These are phyloP conservation scores for Aspergillus oerlinghausenensis DNA, from an alignment of 2,329 filamentous ascomycete genomes.

Conservation along the genomic window DNA sequence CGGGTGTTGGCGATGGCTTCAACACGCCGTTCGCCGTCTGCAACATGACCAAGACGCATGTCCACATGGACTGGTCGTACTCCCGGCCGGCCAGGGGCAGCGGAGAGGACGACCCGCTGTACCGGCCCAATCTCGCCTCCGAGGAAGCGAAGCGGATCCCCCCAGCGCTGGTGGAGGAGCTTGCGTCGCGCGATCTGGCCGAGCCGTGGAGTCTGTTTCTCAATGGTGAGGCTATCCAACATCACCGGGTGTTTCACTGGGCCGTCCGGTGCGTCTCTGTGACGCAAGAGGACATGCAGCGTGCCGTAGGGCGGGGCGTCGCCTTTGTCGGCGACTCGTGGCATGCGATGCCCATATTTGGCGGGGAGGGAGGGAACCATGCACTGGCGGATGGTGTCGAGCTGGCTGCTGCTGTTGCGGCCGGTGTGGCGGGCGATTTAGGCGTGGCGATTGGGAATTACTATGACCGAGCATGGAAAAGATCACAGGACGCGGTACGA, in stretches of 20 bases:
- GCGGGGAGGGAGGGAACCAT: constrained; percentile 8
- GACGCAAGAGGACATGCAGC: neutral
- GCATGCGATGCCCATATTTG: constrained; percentile 12
- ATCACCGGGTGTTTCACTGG: constrained; percentile 7
- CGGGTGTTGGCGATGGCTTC: constrained; percentile 8
- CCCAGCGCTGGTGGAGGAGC: constrained; percentile 2
- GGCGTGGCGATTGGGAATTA: neutral
- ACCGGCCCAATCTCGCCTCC: constrained; percentile 1
- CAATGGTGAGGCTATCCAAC: constrained; percentile 3
- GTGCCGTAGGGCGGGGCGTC: neutral
- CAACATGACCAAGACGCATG: constrained; percentile 4
- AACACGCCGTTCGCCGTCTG: constrained; percentile 8
- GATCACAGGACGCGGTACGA: constrained; percentile 6
- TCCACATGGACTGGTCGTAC: constrained; percentile 11
- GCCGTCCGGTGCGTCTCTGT: constrained; percentile 4
- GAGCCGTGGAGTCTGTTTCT: constrained; percentile 7
- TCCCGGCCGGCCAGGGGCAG: neutral
- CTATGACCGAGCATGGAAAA: constrained; percentile 3
- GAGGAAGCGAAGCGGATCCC: constrained; percentile 7
- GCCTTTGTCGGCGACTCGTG: constrained; percentile 7
- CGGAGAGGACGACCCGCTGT: neutral
- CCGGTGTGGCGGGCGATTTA: neutral
- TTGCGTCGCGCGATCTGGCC: constrained; percentile 2
- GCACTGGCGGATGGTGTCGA: constrained; percentile 8
- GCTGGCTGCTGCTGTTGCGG: constrained; percentile 1